Evolutionary conservation across 768 basidiomycete species (phyloP).

Genomic region (Dioszegia aurantiaca): DNA sequence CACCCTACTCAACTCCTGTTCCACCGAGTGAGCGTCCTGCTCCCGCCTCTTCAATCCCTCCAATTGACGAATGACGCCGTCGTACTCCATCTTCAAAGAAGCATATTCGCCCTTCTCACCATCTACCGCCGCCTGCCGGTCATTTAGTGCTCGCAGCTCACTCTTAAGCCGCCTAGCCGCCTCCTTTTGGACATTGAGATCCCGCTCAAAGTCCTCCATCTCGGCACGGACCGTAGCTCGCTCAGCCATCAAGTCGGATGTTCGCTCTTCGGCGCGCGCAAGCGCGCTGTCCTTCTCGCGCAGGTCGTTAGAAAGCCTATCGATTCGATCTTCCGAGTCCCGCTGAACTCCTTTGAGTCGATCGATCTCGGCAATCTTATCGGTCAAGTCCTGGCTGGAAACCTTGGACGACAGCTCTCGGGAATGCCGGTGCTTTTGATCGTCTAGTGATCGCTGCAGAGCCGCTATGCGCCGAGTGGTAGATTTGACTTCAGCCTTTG

Average conservation of each 20-base stretch:
- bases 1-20: background rate
- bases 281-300: background rate
- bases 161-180: constrained; percentile 43
- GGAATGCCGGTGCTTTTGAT: constrained; percentile 4
- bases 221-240: constrained; percentile 22
- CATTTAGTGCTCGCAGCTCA: constrained; percentile 31
- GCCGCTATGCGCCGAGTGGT: constrained; percentile 11
- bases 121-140: constrained; percentile 8
- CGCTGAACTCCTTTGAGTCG: background rate
- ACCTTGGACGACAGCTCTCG: background rate
- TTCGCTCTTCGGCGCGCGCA: background rate
- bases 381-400: background rate
- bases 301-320: background rate
- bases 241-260: constrained; percentile 16
- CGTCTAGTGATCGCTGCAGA: constrained; percentile 5
- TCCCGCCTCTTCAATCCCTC: constrained; percentile 42
- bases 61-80: background rate
- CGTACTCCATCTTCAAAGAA: constrained; percentile 54
- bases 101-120: constrained; percentile 39
- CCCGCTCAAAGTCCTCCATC: constrained; percentile 34
- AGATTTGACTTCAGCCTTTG: constrained; percentile 7
- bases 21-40: background rate
- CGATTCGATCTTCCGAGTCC: background rate
- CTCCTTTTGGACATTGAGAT: constrained; percentile 31
- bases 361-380: constrained; percentile 7